Percentiles rank a stretch among this genome's conserved stretches.
Conservation (phyloP, 441 rosid species). For the Adansonia rubrostipa region DNA sequence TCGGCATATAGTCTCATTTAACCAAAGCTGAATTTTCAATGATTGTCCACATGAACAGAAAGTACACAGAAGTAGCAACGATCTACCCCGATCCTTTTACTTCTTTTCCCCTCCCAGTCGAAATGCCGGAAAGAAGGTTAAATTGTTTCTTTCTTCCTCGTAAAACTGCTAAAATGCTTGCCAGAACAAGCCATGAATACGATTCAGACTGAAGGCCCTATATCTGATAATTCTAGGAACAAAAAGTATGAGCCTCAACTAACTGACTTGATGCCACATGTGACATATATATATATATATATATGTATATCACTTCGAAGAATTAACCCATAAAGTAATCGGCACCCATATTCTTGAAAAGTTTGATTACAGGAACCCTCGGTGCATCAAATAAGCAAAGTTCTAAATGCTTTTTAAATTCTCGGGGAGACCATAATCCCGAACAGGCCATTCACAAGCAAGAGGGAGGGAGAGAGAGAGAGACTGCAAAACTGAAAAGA, state of each 20-base stretch:
- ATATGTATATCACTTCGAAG: not conserved
- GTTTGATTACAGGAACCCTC: not conserved
- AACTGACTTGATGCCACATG: not conserved
- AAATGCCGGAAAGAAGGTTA: not conserved
- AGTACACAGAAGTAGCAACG: not conserved
- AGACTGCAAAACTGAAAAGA: not conserved
- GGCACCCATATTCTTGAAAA: not conserved
- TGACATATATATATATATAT: too few relatives aligned
- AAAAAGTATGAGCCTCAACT: not conserved
- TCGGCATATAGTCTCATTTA: not conserved
- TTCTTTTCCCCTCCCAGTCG: not conserved
- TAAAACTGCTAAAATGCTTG: not conserved
- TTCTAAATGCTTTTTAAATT: not conserved
- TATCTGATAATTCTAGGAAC: not conserved
- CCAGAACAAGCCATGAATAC: not conserved
- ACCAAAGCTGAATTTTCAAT: not conserved
- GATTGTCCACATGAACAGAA: not conserved
- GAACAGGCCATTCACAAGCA: not conserved
- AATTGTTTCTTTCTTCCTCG: not conserved
- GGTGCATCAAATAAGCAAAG: slow-evolving; percentile 6
- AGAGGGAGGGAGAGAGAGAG: not conserved
- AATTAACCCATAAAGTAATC: not conserved
- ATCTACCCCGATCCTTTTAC: not conserved
- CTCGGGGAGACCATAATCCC: slow-evolving; percentile 2
- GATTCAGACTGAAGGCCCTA: not conserved